Evolutionary conservation across 1,139 yeast species (phyloP).

Genomic region (Yamadazyma friedrichii): DNA sequence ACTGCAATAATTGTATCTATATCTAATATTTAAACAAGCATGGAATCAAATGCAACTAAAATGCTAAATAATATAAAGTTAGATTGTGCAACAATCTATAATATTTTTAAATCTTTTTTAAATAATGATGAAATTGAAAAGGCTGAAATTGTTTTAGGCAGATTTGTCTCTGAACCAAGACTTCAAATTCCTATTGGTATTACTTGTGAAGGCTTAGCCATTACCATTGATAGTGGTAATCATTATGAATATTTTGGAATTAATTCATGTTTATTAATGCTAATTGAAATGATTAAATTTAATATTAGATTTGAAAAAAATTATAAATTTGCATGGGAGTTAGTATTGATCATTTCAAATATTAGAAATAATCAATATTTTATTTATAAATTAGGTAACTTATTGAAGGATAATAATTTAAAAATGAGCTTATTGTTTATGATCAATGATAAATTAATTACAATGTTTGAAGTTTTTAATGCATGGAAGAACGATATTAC

Average conservation of each 20-base stretch:
- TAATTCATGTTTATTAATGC: constrained; percentile 1
- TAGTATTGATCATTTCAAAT: background rate
- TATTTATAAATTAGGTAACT: background rate
- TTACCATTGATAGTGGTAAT: background rate
- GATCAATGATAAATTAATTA: background rate
- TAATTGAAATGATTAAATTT: constrained; percentile 3
- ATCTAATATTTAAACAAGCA: too few species aligned
- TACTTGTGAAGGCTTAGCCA: background rate
- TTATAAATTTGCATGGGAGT: background rate
- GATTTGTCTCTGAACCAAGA: background rate
- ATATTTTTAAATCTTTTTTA: background rate
- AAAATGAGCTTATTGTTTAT: background rate
- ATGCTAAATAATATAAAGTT: too few species aligned
- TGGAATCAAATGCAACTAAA: too few species aligned
- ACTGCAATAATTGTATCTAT: too few species aligned
- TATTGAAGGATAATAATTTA: background rate
- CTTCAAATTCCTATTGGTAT: background rate
- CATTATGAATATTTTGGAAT: constrained; percentile 1
- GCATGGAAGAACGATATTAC: too few species aligned
- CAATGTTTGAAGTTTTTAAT: background rate
- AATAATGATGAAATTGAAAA: background rate
- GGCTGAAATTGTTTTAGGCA: background rate
- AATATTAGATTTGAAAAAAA: background rate
- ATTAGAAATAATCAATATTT: background rate
- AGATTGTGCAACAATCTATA: background rate